Base-by-base conservation (phyloP, 257 asterid genomes). In the Handroanthus guayacan region DNA sequence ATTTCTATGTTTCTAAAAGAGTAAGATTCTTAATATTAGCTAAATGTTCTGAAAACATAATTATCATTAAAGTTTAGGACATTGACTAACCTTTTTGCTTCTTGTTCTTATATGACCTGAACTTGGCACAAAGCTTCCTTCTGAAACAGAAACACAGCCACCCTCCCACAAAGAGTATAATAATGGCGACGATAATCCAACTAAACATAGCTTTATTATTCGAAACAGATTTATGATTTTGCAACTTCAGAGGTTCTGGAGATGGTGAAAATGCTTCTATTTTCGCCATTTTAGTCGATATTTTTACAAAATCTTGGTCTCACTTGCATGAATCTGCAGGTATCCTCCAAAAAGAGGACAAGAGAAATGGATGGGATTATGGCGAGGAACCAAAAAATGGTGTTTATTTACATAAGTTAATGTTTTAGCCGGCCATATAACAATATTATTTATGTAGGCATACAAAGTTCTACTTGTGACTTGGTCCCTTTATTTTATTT, bases 61-160 rank as follows among this genome's bases (percentile, higher is more conserved):
- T 43, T 67, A n/a, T 44, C 38, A 16, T 65, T 3, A 41, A 43
- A 41, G 12, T 6, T 4, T 6, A 11, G 6, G 43, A 5, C 11
- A 63, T 72, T 48, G 16, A 77, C 88, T 44, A 16, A 88, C 96
- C 94, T 86, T 54, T 82, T 69, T 77, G 84, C 41, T 77, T 83
- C 48, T 25, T 16, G 11, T 77, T 83, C 48, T 25, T 16, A 12
- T 31, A 58, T 34, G 80, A 54, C 62, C 72, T 82, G 84, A 79
- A 81, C 74, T 63, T 64, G 65, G 83, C 50, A 61, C 10, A 83
- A 62, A 82, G 69, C 85, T 80, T 87, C 82, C 82, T 88, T 77
- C 80, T 84, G 82, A 81, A 90, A 82, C 87, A 87, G 74, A 82
- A 74, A 60, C 72, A 87, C 18, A 82, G 31, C 83, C 82, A 87